A percentile compares a stretch with the other conserved stretches of the same genome.
These are phyloP conservation scores for Mortierella claussenii DNA, from an alignment of 192 early-diverging fungal genomes.

Conservation along the genomic window DNA sequence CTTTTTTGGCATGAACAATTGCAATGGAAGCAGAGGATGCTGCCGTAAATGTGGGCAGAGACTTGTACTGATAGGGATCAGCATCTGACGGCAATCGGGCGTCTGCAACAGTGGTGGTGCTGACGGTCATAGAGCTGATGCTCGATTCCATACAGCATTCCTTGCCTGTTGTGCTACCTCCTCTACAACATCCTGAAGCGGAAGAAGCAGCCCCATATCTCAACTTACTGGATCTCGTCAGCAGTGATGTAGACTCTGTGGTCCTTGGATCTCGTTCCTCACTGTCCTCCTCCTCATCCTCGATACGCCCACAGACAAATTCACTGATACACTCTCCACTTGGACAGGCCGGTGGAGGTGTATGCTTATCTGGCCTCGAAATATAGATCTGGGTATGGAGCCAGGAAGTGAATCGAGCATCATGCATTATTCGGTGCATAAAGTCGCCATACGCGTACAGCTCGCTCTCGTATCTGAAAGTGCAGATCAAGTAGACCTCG, in stretches of 20 bases:
- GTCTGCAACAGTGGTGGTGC: not conserved
- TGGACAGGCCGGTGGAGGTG: slow-evolving; percentile 7
- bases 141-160: slow-evolving; percentile 20
- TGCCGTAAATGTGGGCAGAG: slow-evolving; percentile 24
- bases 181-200: not conserved
- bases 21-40: slow-evolving; percentile 11
- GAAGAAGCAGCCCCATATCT: too few species aligned
- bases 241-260: slow-evolving; percentile 26
- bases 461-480: slow-evolving; percentile 46
- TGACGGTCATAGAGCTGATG: slow-evolving; percentile 7
- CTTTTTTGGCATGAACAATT: slow-evolving; percentile 33
- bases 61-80: slow-evolving; percentile 2
- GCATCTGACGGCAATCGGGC: not conserved
- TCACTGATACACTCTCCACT: slow-evolving; percentile 39
- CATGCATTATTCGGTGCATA: slow-evolving; percentile 40
- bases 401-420: slow-evolving; percentile 38
- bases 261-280: too few species aligned
- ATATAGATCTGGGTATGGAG: slow-evolving; percentile 26
- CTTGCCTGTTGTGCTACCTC: slow-evolving; percentile 2
- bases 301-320: slow-evolving; percentile 26
- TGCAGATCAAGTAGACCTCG: slow-evolving; percentile 38
- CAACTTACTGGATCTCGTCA: too few species aligned
- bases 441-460: slow-evolving; percentile 47
- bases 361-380: slow-evolving; percentile 34
- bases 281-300: not conserved